Evolutionary conservation across 257 asterid genomes (phyloP), one percentile per base, ranked within the genome.

Genomic region (Craterostigma plantagineum): DNA sequence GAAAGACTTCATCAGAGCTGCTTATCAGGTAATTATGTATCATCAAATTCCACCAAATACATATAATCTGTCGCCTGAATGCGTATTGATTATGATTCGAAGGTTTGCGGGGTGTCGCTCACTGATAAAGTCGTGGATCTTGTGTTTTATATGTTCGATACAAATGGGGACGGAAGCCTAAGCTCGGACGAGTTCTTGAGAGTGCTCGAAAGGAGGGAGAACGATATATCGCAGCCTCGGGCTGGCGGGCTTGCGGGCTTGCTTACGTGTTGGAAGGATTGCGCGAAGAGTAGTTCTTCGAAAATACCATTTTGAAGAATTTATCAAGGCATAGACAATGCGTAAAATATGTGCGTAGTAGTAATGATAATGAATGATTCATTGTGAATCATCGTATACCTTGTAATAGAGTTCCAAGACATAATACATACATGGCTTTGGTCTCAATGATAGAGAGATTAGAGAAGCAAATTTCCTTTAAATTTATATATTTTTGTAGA

Each of bases 41-140:
- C 17, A 4, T 41, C 16, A n/a, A n/a, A n/a, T n/a, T n/a, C n/a
- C n/a, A n/a, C n/a, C n/a, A n/a, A n/a, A n/a, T n/a, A n/a, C n/a
- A n/a, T n/a, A n/a, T n/a, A n/a, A 23, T 11, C 10, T 18, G 30
- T 40, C 49, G 42, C 9, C 56, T 11, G 49, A 53, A 45, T 46
- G 39, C 47, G 35, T 30, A 6, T 33, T 35, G 34, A 11, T 49
- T 18, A n/a, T n/a, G n/a, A n/a, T 13, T 43, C 42, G 14, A 49
- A 85, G 94, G 96, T 86, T 12, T 86, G 97, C 49, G 87, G 75
- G 34, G 65, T 81, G 55, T 50, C 75, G n/a, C 81, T 87, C 43
- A 62, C 70, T 0, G 71, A 78, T 16, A 66, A 73, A 9, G 73
- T 87, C 63, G 64, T 87, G 16, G 77, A 87, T 45, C 13, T 82